Conservation (phyloP, 208 protist species). For the Trichomonas tenax region DNA sequence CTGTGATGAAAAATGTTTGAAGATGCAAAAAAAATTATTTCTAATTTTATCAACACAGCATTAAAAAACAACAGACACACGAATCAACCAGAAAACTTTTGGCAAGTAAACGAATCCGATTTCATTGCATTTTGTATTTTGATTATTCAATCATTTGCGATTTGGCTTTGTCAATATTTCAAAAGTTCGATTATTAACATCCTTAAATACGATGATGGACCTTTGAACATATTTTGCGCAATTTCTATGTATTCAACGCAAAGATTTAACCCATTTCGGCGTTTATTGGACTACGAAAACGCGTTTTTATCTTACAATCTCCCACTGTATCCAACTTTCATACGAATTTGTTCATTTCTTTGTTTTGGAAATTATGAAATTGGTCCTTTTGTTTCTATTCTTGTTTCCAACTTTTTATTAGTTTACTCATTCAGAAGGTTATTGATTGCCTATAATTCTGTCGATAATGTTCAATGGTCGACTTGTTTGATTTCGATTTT, state of each 20-base stretch:
- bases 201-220: neutral
- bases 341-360: neutral
- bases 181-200: neutral
- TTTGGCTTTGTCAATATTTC: neutral
- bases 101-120: no score
- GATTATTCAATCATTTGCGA: neutral
- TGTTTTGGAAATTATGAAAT: neutral
- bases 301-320: neutral
- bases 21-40: no score
- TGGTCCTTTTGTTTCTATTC: neutral
- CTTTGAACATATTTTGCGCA: neutral
- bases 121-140: neutral
- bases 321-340: neutral
- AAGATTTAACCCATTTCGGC: neutral
- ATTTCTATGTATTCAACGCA: neutral
- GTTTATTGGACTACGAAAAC: neutral
- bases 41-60: no score
- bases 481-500: neutral
- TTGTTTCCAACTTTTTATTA: neutral
- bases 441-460: neutral
- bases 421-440: neutral
- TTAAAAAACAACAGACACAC: no score
- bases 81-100: no score
- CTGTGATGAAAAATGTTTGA: no score
- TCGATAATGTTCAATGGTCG: neutral